These are phyloP conservation scores for Endothia cerciana DNA, from an alignment of 2,329 filamentous ascomycete species.

Conservation along the genomic window DNA sequence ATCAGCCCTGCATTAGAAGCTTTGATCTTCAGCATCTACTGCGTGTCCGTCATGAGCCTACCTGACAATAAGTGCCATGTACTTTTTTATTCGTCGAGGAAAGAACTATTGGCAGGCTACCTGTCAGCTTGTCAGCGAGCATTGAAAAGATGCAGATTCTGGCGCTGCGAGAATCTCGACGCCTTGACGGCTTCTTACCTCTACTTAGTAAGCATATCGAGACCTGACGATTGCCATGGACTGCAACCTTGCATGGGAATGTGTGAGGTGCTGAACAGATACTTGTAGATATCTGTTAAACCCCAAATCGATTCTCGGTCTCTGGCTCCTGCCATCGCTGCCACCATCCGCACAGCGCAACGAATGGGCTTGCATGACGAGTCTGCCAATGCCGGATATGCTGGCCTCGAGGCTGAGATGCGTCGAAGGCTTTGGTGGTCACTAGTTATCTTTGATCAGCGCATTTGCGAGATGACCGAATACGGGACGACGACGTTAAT, in stretches of 20 bases:
- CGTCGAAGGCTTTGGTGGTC: constrained; percentile 67
- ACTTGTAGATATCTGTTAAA: constrained; percentile 50
- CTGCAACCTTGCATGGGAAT: neutral
- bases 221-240: too few species aligned
- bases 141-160: constrained; percentile 53
- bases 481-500: constrained; percentile 37
- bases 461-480: constrained; percentile 56
- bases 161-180: constrained; percentile 54
- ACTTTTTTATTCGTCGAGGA: constrained; percentile 46
- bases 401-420: constrained; percentile 59
- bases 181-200: constrained; percentile 61
- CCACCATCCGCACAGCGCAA: constrained; percentile 60
- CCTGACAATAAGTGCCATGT: constrained; percentile 45
- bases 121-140: constrained; percentile 57
- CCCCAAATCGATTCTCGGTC: constrained; percentile 51
- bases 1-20: constrained; percentile 52
- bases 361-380: constrained; percentile 61
- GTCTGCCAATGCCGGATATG: constrained; percentile 34
- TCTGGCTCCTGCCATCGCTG: constrained; percentile 54
- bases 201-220: constrained; percentile 51
- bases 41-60: constrained; percentile 47
- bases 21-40: constrained; percentile 60
- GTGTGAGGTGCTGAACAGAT: neutral
- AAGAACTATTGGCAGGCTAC: constrained; percentile 47
- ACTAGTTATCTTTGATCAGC: constrained; percentile 58